A percentile compares a stretch with the other conserved stretches of the same genome.
Conservation (phyloP, 2,329 filamentous ascomycete genomes). For the Fusarium camptoceras region DNA sequence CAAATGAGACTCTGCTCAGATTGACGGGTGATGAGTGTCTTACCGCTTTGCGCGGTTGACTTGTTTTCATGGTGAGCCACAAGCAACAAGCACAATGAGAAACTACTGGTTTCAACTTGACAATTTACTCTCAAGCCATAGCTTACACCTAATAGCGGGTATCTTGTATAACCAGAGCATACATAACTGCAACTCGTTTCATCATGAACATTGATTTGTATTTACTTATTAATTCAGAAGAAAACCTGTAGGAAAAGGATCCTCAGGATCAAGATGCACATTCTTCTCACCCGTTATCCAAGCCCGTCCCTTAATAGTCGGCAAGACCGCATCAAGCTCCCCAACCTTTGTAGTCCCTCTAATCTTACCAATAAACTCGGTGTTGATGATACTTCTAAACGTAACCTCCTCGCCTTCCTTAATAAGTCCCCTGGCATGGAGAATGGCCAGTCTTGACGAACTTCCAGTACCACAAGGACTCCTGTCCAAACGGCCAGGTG, state of each 20-base stretch:
- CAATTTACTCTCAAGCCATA: neutral
- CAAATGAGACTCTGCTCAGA: neutral
- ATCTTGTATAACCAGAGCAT: rapidly evolving
- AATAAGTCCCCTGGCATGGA: neutral
- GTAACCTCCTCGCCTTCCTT: conserved; percentile 12
- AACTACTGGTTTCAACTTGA: rapidly evolving
- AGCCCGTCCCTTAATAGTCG: conserved; percentile 12
- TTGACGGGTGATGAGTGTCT: rapidly evolving
- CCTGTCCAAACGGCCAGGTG: conserved; percentile 11
- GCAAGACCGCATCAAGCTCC: conserved; percentile 7
- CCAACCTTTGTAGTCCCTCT: conserved; percentile 9
- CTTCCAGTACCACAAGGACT: conserved; percentile 20
- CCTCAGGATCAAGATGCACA: conserved; percentile 20
- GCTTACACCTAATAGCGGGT: rapidly evolving
- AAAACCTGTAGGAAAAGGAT: conserved; percentile 9
- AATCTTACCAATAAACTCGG: conserved; percentile 15
- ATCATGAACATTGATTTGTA: neutral
- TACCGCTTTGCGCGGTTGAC: neutral
- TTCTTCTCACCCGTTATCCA: conserved; percentile 27
- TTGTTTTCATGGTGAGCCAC: neutral
- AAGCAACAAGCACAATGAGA: neutral
- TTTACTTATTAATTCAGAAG: neutral
- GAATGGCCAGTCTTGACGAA: conserved; percentile 12
- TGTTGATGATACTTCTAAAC: conserved; percentile 22
- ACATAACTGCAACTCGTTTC: rapidly evolving